Evolutionary conservation across 176 grass and related monocot species (phyloP), one percentile per base, ranked within the genome.

Genomic region (Oryza meyeriana): DNA sequence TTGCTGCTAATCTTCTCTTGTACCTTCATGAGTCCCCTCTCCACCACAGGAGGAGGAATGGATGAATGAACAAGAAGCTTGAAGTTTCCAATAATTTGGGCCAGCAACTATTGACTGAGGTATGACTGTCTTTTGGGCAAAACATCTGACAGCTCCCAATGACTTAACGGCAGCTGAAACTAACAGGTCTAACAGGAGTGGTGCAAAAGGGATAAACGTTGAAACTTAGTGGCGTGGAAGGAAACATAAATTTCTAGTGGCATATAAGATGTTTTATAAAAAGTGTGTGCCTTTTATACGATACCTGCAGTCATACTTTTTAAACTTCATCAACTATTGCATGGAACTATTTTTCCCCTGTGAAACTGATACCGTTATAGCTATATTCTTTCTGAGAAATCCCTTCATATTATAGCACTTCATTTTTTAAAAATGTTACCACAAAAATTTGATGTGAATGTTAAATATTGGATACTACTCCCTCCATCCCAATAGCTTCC

Each of bases 401-500:
- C 18, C 29, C 66, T 75, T 27, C 22, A 27, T 59, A 44, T 10
- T 74, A 41, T 55, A 72, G 2, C 71, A 58, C 64, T 42, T 45
- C 73, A 34, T 22, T 3, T 14, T 78, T 39, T 20, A 22, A 59
- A 27, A 17, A 55, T 80, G 52, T 18, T 35, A 25, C 45, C 27
- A 73, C 8, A 25, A 14, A 72, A 72, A 64, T 33, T 64, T 33
- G 22, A 75, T 62, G 25, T 63, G 17, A 57, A 77, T 44, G 26
- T 74, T 32, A 44, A 76, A 61, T 75, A 57, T 45, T 81, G 28
- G 47, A 47, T 48, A 75, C n/a, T 8, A n/a, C n/a, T n/a, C n/a
- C n/a, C n/a, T n/a, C n/a, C n/a, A n/a, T n/a, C n/a, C n/a, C n/a
- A n/a, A n/a, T n/a, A n/a, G n/a, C n/a, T n/a, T n/a, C n/a, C n/a